Evolutionary conservation across 495 filamentous ascomycete species (phyloP).

Genomic region (Penicillium goetzii): DNA sequence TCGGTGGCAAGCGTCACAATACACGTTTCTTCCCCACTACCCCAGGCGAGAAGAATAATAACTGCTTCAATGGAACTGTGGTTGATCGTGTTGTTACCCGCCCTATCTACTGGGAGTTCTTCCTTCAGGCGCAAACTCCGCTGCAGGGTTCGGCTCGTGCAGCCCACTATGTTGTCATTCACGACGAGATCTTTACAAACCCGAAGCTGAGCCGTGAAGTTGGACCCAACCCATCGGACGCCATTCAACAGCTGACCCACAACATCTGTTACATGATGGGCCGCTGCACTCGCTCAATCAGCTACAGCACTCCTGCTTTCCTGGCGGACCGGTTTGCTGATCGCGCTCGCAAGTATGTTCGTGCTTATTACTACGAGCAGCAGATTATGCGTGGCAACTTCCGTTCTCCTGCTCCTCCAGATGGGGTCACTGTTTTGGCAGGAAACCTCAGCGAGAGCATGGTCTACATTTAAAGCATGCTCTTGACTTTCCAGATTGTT

Average conservation of each 20-base stretch:
- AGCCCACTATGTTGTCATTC: constrained; percentile 71
- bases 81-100: constrained; percentile 84
- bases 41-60: constrained; percentile 57
- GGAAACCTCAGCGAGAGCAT: neutral
- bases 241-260: constrained; percentile 64
- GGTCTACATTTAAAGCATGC: constrained; percentile 19
- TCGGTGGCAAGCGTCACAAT: constrained; percentile 83
- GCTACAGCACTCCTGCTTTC: constrained; percentile 70
- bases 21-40: constrained; percentile 80
- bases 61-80: constrained; percentile 69
- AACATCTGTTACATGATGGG: constrained; percentile 76
- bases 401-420: neutral
- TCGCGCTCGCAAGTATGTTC: constrained; percentile 66
- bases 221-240: constrained; percentile 50
- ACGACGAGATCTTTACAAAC: constrained; percentile 65
- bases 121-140: constrained; percentile 74
- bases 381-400: neutral
- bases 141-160: constrained; percentile 81
- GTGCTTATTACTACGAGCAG: constrained; percentile 18
- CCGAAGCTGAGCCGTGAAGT: neutral
- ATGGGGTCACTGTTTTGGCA: neutral
- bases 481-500: neutral
- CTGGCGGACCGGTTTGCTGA: constrained; percentile 79
- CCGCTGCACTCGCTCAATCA: constrained; percentile 76
- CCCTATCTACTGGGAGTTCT: constrained; percentile 74